These are phyloP conservation scores for Malus hybrid DNA, from an alignment of 331 rosid genomes.

Conservation along the genomic window DNA sequence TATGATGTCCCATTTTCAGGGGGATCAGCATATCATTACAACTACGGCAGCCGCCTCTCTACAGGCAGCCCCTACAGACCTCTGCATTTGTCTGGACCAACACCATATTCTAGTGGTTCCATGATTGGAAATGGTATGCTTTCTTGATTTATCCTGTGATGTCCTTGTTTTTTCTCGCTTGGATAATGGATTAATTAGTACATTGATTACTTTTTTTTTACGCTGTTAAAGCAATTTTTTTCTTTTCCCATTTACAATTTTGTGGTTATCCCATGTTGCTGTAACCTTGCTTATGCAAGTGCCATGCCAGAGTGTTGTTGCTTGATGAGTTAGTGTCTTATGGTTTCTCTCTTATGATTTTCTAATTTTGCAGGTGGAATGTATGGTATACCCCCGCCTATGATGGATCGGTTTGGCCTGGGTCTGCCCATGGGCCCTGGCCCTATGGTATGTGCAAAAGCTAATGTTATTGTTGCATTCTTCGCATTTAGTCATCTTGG, in stretches of 20 bases:
- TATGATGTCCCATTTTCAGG: slow-evolving; percentile 89
- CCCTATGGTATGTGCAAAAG: slow-evolving; percentile 53
- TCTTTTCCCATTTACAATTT: neutral
- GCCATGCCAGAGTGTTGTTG: neutral
- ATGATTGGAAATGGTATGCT: slow-evolving; percentile 76
- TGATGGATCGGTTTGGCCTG: slow-evolving; percentile 82
- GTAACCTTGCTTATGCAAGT: neutral
- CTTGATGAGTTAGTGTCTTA: neutral
- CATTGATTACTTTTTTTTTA: neutral
- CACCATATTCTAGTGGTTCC: slow-evolving; percentile 85
- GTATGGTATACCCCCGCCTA: slow-evolving; percentile 82
- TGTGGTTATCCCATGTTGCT: neutral
- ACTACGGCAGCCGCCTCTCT: slow-evolving; percentile 68
- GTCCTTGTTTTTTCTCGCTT: neutral
- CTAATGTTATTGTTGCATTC: neutral
- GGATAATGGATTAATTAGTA: neutral
- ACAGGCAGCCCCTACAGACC: slow-evolving; percentile 90
- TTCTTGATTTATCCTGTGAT: neutral
- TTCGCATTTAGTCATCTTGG: neutral
- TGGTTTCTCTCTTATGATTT: neutral
- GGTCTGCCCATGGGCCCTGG: slow-evolving; percentile 88
- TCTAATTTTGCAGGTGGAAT: slow-evolving; percentile 62
- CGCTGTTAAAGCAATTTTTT: neutral
- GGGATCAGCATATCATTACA: slow-evolving; percentile 94
- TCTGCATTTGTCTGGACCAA: slow-evolving; percentile 74